Base-by-base conservation (phyloP, 768 basidiomycete species). In the Russula emetica region DNA sequence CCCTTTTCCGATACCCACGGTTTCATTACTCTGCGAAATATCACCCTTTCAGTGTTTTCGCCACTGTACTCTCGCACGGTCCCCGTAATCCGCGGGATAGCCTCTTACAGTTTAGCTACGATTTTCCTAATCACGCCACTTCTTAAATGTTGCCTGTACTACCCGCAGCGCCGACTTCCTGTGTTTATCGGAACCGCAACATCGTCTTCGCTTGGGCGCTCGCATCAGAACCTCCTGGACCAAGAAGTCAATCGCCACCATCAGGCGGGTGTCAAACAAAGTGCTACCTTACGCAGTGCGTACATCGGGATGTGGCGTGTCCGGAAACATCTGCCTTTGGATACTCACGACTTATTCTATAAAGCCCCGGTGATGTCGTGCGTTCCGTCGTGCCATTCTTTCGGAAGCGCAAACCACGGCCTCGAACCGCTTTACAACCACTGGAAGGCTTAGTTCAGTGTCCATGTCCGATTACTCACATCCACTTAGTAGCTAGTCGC, bases 51-150 rank as follows among this genome's bases (percentile, higher is more conserved):
- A 38, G 13, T 38, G 22, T 3, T 9, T 11, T 55, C 55, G 26
- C 55, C 55, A 24, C 36, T 55, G 18, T 13, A 54, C 18, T 26
- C 24, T 55, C 36, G 20, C 24, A 24, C 40, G 18, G n/a, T 56
- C 40, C 20, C 42, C 55, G 55, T 44, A 57, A 30, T 45, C 10
- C 55, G 26, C 55, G 55, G 55, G 11, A n/a, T 57, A n/a, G 40
- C 20, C 18, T 55, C 16, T 9, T 20, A 28, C 55, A 32, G 20
- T 32, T n/a, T 32, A 28, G 42, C 20, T 42, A 20, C 6, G 20
- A 13, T 13, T 20, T 40, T 16, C 7, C 38, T 22, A 34, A 34
- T 53, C 32, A n/a, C n/a, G n/a, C 32, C 32, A 10, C 32, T 34
- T 34, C 52, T 8, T 30, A 10, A 24, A 26, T n/a, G 28, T 30